Percentiles rank a stretch among this genome's conserved stretches.
Conservation (phyloP, 225 moss, liverwort and hornwort genomes). For the Sphagnum contortum region DNA sequence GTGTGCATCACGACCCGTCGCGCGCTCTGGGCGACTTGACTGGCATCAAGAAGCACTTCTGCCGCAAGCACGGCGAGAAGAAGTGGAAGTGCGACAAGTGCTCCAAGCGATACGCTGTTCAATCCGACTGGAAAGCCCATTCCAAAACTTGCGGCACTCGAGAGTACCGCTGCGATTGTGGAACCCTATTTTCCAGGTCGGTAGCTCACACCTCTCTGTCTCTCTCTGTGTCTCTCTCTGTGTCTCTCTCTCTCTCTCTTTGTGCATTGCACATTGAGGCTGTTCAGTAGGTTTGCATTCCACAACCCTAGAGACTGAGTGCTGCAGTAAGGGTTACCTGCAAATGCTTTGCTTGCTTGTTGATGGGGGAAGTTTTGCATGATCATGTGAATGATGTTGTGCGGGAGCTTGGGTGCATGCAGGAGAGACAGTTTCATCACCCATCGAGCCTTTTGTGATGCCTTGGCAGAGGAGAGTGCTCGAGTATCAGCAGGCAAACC, state of each 20-base stretch:
- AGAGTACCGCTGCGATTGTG: conserved; percentile 99
- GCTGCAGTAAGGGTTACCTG: too few species aligned
- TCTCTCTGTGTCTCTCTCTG: neutral
- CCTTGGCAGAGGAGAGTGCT: conserved; percentile 99
- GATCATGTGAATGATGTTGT: too few species aligned
- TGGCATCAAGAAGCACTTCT: conserved; percentile 99
- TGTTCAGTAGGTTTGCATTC: too few species aligned
- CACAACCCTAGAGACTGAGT: too few species aligned
- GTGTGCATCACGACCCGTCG: conserved; percentile 99
- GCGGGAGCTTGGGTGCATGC: conserved; percentile 1
- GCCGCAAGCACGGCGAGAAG: conserved; percentile 99
- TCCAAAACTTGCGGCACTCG: conserved; percentile 98
- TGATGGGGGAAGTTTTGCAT: too few species aligned
- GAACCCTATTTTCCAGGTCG: conserved; percentile 95
- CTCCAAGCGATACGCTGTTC: conserved; percentile 97
- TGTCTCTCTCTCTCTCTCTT: neutral
- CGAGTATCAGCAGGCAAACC: conserved; percentile 90
- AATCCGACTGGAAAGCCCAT: conserved; percentile 99
- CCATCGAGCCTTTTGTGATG: conserved; percentile 98
- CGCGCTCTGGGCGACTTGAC: conserved; percentile 98
- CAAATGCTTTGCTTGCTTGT: too few species aligned
- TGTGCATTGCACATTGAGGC: too few species aligned
- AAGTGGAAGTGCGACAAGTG: conserved; percentile 99
- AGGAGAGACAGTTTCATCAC: conserved; percentile 99
- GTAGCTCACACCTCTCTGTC: neutral